Conservation (phyloP, 176 grass and related monocot species). For the Triticum dicoccoides region DNA sequence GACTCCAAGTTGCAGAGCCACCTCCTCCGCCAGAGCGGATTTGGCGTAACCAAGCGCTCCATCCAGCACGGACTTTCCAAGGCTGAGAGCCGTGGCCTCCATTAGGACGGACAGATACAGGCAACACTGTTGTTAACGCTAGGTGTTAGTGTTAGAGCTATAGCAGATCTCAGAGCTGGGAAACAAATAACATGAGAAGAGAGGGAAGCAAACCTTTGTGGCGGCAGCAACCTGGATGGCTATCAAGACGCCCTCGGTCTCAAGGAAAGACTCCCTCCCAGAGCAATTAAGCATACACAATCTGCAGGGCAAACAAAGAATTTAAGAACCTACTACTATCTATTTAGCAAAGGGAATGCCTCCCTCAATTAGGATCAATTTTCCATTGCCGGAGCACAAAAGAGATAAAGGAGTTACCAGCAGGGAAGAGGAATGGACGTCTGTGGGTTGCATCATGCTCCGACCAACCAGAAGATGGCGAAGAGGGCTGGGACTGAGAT, state of each 20-base stretch:
- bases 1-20: too few species aligned
- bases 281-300: too few species aligned
- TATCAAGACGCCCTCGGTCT: not conserved
- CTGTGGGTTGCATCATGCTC: not conserved
- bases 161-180: not conserved
- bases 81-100: too few species aligned
- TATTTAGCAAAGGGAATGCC: not conserved
- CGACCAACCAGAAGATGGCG: not conserved
- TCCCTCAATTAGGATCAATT: not conserved
- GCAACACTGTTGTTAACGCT: not conserved
- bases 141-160: not conserved
- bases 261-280: too few species aligned
- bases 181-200: not conserved
- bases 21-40: too few species aligned
- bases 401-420: not conserved
- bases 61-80: too few species aligned
- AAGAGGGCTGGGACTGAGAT: not conserved
- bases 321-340: not conserved
- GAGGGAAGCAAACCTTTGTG: not conserved
- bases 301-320: too few species aligned
- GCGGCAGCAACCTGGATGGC: not conserved
- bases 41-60: too few species aligned
- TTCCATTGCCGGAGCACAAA: not conserved
- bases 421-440: not conserved
- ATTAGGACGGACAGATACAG: not conserved